Conservation (phyloP, 2,329 filamentous ascomycete species). For the Fusarium anguioides region DNA sequence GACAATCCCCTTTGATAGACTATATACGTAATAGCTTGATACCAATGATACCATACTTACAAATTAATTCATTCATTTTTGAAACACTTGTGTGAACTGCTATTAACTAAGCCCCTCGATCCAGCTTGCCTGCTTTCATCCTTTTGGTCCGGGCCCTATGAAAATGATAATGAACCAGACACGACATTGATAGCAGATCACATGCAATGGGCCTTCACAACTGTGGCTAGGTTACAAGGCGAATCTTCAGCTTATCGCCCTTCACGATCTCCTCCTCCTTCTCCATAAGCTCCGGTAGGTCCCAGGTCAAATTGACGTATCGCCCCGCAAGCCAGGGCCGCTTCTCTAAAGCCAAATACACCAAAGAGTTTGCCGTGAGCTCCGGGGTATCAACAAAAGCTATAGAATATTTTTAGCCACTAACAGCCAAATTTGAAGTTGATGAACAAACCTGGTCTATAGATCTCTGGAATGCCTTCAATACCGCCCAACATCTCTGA, state of each 20-base stretch:
- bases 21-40: neutral
- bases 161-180: no score
- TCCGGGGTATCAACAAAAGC: constrained; percentile 28
- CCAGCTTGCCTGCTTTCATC: no score
- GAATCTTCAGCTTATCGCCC: constrained; percentile 13
- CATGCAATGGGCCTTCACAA: rapidly evolving
- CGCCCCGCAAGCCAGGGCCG: constrained; percentile 23
- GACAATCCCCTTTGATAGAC: neutral
- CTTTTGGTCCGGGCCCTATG: no score
- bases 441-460: neutral
- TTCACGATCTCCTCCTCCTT: constrained; percentile 14
- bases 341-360: constrained; percentile 10
- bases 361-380: constrained; percentile 25
- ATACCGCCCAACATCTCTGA: constrained; percentile 10
- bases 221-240: neutral
- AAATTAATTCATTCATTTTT: no score
- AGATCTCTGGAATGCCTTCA: neutral
- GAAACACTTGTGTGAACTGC: no score
- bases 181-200: no score
- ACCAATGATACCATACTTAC: neutral
- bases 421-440: rapidly evolving
- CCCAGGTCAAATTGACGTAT: constrained; percentile 35
- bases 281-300: constrained; percentile 23
- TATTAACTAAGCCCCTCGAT: no score
- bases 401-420: neutral